Evolutionary conservation across 768 basidiomycete species (phyloP).

Genomic region (Jaapia argillacea): DNA sequence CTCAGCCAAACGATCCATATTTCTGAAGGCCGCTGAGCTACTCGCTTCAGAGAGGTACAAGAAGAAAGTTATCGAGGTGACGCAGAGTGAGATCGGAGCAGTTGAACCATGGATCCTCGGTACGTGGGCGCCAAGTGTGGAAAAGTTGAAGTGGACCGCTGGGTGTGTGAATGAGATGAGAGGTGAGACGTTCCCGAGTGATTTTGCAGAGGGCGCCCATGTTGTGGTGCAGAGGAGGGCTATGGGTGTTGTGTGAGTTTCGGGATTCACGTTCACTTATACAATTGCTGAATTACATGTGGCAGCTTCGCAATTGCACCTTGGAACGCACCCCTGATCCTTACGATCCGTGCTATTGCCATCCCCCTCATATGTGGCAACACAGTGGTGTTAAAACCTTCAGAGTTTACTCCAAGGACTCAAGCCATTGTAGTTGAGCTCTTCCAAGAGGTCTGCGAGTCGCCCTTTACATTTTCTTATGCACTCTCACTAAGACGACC

Average conservation of each 20-base stretch:
- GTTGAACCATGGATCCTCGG: too few relatives aligned
- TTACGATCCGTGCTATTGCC: constrained; percentile 31
- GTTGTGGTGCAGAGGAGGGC: constrained; percentile 31
- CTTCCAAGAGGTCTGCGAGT: constrained; percentile 24
- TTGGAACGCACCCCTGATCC: constrained; percentile 37
- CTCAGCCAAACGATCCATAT: constrained; percentile 27
- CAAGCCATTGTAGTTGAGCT: constrained; percentile 33
- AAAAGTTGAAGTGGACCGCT: constrained; percentile 22
- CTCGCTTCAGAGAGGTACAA: constrained; percentile 28
- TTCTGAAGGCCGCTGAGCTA: constrained; percentile 35
- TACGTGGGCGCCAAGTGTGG: constrained; percentile 13
- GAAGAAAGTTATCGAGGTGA: constrained; percentile 20
- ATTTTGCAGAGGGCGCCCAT: constrained; percentile 23
- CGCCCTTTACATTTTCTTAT: too few relatives aligned
- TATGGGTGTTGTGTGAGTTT: constrained; percentile 36
- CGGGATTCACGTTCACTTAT: neutral
- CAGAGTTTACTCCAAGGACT: constrained; percentile 33
- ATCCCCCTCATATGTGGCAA: constrained; percentile 39
- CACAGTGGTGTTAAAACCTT: constrained; percentile 38
- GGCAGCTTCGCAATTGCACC: constrained; percentile 39
- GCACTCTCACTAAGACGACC: too few relatives aligned
- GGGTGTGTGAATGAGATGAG: constrained; percentile 24
- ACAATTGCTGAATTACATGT: neutral
- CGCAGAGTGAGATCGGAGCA: constrained; percentile 26
- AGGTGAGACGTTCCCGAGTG: constrained; percentile 30